Base-by-base conservation (phyloP, 2,329 filamentous ascomycete species). In the Aspergillus intermedius region DNA sequence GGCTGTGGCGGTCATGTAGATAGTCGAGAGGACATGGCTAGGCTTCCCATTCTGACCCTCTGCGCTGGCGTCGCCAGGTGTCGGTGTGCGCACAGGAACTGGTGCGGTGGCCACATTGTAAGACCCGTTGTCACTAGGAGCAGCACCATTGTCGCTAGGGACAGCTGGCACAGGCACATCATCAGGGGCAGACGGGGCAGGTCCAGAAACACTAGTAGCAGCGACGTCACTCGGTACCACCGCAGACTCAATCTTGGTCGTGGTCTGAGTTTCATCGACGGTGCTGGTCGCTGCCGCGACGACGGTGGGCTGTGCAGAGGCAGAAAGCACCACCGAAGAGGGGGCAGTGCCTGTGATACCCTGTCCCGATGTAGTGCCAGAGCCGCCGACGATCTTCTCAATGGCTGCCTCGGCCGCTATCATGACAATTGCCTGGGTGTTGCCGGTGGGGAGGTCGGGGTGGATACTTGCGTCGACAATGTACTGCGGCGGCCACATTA, bases 381-480 rank as follows among this genome's bases (percentile, higher is more conserved):
- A 46, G 32, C 45, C 34, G 35, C 72, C 73, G 15, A 80, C 57
- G 48, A 81, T 80, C 54, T 69, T 75, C 50, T 73, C 71, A 1
- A 75, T 74, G 8, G 81, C 81, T 44, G 76, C 74, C 70, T 86
- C 83, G 9, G 82, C 78, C 10, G 76, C 80, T 34, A 81, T 75
- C 60, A 86, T 80, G 56, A 86, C 79, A 30, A 81, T 77, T 1
- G 81, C 78, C 42, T 80, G 78, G 1, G 84, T 84, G 68, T 88
- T 88, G 5, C 82, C 80, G 1, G 81, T 81, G 3, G 81, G 75
- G 58, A 86, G 78, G 53, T 83, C 84, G 0, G 84, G 83, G 69
- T 86, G 84, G 59, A 87, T 82, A 52, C 78, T 79, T 0, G 79
- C 83, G 58, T 87, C 83, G 3, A 87, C 80, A 12, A 86, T 78